Evolutionary conservation across 2,329 filamentous ascomycete genomes (phyloP), one percentile per base, ranked within the genome.

Genomic region (Penicillium sp.): DNA sequence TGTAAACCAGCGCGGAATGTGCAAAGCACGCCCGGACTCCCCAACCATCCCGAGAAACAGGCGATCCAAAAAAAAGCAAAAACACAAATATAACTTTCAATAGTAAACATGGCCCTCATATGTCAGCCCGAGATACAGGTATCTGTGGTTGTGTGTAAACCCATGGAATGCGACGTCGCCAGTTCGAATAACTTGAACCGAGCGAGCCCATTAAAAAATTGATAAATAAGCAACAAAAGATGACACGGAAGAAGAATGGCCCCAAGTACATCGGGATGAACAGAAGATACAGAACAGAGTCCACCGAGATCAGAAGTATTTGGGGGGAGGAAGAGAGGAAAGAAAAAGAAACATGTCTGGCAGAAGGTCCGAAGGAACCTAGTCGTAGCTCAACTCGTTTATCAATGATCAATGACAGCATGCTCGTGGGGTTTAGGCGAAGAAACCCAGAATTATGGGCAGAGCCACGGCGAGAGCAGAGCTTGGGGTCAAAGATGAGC

Each of bases 11-110:
- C 34, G 40, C 50, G 51, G 51, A 56, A 54, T 50, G 44, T 63
- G 59, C 52, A 48, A 45, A 55, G 54, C 55, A 60, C 54, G 54
- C 51, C 61, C 50, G 49, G 44, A 59, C 60, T 58, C 52, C 52
- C 47, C 13, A 48, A 28, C 37, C 23, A 48, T 37, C 24, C 51
- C 37, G 61, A 52, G 5, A 13, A 48, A 52, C n/a, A 55, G 51
- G 59, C 44, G 39, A 59, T 37, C 11, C 39, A 43, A 46, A 8
- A 19, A 16, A 47, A 36, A n/a, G 43, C 33, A 52, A 34, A 18
- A 11, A 13, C 7, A 40, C 19, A 42, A 24, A 23, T n/a, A 42
- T 13, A 6, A 24, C 21, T 13, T 42, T 14, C 19, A 52, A 45
- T 43, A 52, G 42, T 52, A 44, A 45, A 47, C 53, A 56, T 60